phyloP scores from a whole-genome alignment of 306 rosid genomes.

The Trifolium pratense region DNA sequence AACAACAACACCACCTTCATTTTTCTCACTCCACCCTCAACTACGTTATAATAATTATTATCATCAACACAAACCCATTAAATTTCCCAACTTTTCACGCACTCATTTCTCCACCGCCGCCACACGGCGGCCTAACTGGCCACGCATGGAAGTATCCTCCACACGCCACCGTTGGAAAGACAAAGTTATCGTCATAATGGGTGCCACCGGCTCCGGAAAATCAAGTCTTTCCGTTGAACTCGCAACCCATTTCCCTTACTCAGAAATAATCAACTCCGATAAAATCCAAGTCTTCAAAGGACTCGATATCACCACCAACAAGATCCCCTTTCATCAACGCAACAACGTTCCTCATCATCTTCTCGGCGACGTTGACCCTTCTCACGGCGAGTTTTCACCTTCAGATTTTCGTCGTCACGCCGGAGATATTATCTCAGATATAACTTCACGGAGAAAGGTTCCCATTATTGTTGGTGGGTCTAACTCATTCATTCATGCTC shows the following conservation, averaged over 20 bases:
- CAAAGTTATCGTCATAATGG: constrained; percentile 74
- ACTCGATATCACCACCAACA: constrained; percentile 87
- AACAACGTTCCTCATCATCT: constrained; percentile 74
- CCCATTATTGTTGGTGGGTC: constrained; percentile 90
- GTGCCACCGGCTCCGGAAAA: constrained; percentile 90
- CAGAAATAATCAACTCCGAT: constrained; percentile 85
- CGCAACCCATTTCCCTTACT: constrained; percentile 59
- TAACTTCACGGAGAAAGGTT: constrained; percentile 48
- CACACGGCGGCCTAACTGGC: constrained; percentile 40
- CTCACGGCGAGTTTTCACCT: constrained; percentile 55
- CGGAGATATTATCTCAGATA: constrained; percentile 40
- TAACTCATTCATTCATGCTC: constrained; percentile 80
- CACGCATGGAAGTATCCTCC: constrained; percentile 55
- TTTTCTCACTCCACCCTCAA: constrained; percentile 42
- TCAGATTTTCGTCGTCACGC: constrained; percentile 62
- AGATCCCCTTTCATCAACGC: constrained; percentile 66
- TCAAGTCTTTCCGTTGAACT: constrained; percentile 84
- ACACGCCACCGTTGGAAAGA: constrained; percentile 52
- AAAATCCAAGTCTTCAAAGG: constrained; percentile 86
- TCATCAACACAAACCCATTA: neutral
- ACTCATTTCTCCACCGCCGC: neutral
- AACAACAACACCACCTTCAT: neutral
- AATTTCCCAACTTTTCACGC: neutral
- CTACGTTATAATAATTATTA: too few relatives aligned
- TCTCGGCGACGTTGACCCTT: constrained; percentile 66